phyloP scores from a whole-genome alignment of 2,329 filamentous ascomycete species.

The Curvularia hawaiiensis region DNA sequence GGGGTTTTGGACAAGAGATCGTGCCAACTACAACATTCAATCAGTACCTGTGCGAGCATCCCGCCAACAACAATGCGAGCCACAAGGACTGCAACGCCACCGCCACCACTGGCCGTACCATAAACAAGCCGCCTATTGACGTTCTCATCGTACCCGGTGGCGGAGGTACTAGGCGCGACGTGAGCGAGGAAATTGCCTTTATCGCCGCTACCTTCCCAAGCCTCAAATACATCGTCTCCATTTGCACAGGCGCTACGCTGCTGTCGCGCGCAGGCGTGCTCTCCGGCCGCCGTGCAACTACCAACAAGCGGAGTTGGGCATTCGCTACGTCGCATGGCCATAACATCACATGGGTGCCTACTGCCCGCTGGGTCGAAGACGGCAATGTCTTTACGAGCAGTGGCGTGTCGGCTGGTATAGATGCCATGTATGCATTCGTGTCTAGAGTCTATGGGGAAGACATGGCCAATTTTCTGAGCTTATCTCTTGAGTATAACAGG shows the following conservation, averaged over 20 bases:
- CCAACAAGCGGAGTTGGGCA: conserved; percentile 65
- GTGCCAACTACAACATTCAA: conserved; percentile 59
- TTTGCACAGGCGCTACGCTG: conserved; percentile 68
- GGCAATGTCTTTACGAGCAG: conserved; percentile 70
- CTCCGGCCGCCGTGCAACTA: conserved; percentile 65
- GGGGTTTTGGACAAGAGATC: conserved; percentile 46
- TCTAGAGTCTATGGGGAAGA: conserved; percentile 59
- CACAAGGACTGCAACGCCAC: neutral
- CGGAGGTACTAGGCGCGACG: conserved; percentile 50
- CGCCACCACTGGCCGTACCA: neutral
- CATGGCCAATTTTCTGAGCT: conserved; percentile 54
- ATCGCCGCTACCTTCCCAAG: conserved; percentile 55
- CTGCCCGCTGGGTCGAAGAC: conserved; percentile 65
- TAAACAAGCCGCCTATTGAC: conserved; percentile 52
- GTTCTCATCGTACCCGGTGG: conserved; percentile 71
- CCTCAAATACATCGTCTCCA: conserved; percentile 61
- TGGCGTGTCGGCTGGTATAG: conserved; percentile 67
- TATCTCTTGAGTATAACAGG: conserved; percentile 61
- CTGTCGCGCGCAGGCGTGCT: conserved; percentile 65
- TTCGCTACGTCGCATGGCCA: conserved; percentile 53
- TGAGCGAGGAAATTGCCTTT: conserved; percentile 53
- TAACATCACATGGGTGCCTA: conserved; percentile 61
- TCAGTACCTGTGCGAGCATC: neutral
- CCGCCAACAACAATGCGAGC: neutral
- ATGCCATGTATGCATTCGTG: conserved; percentile 63